Conservation (phyloP, 352 stramenopile genomes). For the Peronosclerospora sorghi region DNA sequence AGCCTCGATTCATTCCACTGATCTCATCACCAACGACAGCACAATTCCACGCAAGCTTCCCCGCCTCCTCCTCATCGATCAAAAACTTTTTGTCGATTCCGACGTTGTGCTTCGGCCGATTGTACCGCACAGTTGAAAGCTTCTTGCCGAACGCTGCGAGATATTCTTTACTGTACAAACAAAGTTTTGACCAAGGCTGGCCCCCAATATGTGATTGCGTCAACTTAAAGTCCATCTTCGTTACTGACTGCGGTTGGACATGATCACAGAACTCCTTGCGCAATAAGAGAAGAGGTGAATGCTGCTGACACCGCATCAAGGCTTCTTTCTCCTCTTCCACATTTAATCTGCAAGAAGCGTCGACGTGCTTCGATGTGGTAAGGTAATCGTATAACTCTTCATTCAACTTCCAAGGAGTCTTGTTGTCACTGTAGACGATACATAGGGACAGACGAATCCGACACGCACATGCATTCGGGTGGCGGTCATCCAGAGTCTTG, state of each 20-base stretch:
- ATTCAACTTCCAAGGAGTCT: slow-evolving; percentile 81
- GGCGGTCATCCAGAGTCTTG: slow-evolving; percentile 90
- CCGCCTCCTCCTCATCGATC: slow-evolving; percentile 65
- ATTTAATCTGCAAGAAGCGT: slow-evolving; percentile 88
- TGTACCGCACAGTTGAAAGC: slow-evolving; percentile 74
- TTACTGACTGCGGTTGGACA: slow-evolving; percentile 9
- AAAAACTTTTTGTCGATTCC: slow-evolving; percentile 50
- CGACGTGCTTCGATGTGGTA: slow-evolving; percentile 83
- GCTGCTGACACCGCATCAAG: slow-evolving; percentile 59
- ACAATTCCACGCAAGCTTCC: slow-evolving; percentile 79
- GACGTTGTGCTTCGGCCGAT: slow-evolving; percentile 51
- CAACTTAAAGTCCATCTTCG: slow-evolving; percentile 50
- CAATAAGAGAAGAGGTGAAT: slow-evolving; percentile 50
- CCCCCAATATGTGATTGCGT: slow-evolving; percentile 64
- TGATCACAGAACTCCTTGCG: slow-evolving; percentile 66
- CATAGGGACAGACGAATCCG: slow-evolving; percentile 83
- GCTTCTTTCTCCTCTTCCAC: slow-evolving; percentile 92
- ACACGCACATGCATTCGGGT: slow-evolving; percentile 93
- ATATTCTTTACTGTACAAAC: slow-evolving; percentile 65
- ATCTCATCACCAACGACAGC: slow-evolving; percentile 73
- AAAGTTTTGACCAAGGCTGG: slow-evolving; percentile 78
- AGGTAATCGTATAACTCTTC: slow-evolving; percentile 84
- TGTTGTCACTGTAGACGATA: slow-evolving; percentile 86
- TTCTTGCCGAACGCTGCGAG: slow-evolving; percentile 68
- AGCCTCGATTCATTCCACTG: slow-evolving; percentile 62